Conservation (phyloP, 2,329 filamentous ascomycete genomes). For the Aspergillus piperis region DNA sequence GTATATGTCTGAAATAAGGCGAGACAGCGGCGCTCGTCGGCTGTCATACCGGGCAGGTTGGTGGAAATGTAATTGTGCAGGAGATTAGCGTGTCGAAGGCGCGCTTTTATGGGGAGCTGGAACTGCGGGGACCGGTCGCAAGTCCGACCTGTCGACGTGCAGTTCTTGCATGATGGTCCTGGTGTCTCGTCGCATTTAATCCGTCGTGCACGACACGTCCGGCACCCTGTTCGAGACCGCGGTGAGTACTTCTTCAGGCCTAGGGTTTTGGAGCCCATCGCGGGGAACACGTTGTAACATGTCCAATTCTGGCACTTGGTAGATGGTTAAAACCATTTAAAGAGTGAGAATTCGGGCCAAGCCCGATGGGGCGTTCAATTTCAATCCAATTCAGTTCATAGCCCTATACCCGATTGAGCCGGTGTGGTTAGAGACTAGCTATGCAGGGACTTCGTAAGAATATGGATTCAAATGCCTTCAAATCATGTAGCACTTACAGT, state of each 20-base stretch:
- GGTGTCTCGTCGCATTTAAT: conserved; percentile 35
- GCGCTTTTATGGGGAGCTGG: conserved; percentile 5
- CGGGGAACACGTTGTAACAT: not conserved
- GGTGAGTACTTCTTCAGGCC: not conserved
- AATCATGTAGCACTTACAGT: too few species aligned
- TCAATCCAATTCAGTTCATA: too few species aligned
- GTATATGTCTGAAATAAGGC: conserved; percentile 20
- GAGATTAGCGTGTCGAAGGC: not conserved
- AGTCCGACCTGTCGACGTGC: conserved; percentile 37
- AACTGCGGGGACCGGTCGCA: conserved; percentile 40
- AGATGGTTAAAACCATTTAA: not conserved
- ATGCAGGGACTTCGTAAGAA: too few species aligned
- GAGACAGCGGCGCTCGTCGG: conserved; percentile 23
- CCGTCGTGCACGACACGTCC: conserved; percentile 8
- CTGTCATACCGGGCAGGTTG: conserved; percentile 6
- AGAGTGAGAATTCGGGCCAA: not conserved
- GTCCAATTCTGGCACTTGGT: not conserved
- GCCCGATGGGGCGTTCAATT: not conserved
- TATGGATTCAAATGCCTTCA: too few species aligned
- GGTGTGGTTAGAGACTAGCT: too few species aligned
- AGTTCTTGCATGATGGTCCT: conserved; percentile 36
- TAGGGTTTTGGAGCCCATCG: not conserved
- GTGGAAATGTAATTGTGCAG: not conserved
- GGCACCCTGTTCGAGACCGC: conserved; percentile 12
- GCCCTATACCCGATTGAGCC: too few species aligned